Percentiles rank a stretch among this genome's conserved stretches.
These are phyloP conservation scores for Metschnikowia cerradonensis DNA, from an alignment of 805 yeast genomes.

Conservation along the genomic window DNA sequence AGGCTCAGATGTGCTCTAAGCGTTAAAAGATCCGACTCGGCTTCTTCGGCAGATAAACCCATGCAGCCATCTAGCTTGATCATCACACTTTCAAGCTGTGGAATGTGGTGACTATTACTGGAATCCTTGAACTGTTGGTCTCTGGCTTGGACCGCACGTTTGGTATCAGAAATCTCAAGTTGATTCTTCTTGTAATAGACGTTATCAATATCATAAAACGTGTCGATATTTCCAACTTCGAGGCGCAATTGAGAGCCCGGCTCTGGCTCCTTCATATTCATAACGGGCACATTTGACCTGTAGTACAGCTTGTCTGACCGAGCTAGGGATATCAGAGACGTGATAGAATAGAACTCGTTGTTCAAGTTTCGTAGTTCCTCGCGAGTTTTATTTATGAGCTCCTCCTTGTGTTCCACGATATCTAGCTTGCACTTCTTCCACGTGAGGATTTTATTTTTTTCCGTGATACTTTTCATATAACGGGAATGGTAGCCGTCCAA, in stretches of 20 bases:
- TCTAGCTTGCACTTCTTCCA: conserved; percentile 34
- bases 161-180: conserved; percentile 31
- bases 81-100: conserved; percentile 12
- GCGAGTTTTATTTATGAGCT: conserved; percentile 24
- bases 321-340: conserved; percentile 11
- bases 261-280: conserved; percentile 9
- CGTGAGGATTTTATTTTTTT: conserved; percentile 24
- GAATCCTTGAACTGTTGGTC: conserved; percentile 4
- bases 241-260: conserved; percentile 9
- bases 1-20: conserved; percentile 1
- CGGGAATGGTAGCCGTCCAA: conserved; percentile 30
- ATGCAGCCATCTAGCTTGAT: conserved; percentile 14
- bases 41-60: conserved; percentile 13
- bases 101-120: conserved; percentile 12
- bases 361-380: conserved; percentile 26
- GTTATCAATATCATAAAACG: conserved; percentile 21
- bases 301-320: conserved; percentile 21
- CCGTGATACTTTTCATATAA: conserved; percentile 19
- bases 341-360: conserved; percentile 27
- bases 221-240: conserved; percentile 16
- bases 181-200: conserved; percentile 25
- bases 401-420: conserved; percentile 22
- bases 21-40: conserved; percentile 12
- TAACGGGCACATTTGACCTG: conserved; percentile 22
- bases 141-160: conserved; percentile 10